Conservation (phyloP, 129 eudicot genomes). For the Helianthus tuberosus region DNA sequence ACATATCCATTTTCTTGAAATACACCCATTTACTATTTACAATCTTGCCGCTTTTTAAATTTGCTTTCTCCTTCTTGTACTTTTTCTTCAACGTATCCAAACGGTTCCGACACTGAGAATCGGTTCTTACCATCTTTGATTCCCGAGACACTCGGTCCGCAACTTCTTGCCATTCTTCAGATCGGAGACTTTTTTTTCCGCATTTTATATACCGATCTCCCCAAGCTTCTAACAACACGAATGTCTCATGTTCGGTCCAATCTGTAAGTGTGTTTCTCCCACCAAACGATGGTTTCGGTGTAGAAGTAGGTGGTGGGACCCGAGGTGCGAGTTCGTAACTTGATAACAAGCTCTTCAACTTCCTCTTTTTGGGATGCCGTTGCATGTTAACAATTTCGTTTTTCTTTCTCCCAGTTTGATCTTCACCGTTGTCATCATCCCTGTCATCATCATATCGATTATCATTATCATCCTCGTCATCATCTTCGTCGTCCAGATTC, state of each 20-base stretch:
- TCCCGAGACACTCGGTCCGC: constrained; percentile 69
- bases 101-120: constrained; percentile 87
- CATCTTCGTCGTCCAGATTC: constrained; percentile 29
- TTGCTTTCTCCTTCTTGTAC: constrained; percentile 78
- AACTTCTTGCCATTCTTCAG: constrained; percentile 94
- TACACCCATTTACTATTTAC: constrained; percentile 64
- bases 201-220: constrained; percentile 71
- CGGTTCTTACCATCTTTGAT: constrained; percentile 67
- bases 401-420: background rate
- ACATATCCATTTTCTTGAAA: constrained; percentile 74
- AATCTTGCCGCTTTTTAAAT: constrained; percentile 25
- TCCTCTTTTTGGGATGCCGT: constrained; percentile 76
- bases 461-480: no score
- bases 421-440: constrained; percentile 40
- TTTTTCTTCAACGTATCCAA: constrained; percentile 86
- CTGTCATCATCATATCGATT: constrained; percentile 34
- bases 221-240: constrained; percentile 79
- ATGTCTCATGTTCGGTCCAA: constrained; percentile 84
- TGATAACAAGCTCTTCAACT: constrained; percentile 70
- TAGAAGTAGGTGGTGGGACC: constrained; percentile 48
- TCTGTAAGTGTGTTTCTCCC: constrained; percentile 69
- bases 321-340: constrained; percentile 84
- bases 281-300: constrained; percentile 57
- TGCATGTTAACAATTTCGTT: constrained; percentile 30
- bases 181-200: constrained; percentile 79